Conservation (phyloP, 192 early-diverging fungal genomes). For the Backusella westeae region DNA sequence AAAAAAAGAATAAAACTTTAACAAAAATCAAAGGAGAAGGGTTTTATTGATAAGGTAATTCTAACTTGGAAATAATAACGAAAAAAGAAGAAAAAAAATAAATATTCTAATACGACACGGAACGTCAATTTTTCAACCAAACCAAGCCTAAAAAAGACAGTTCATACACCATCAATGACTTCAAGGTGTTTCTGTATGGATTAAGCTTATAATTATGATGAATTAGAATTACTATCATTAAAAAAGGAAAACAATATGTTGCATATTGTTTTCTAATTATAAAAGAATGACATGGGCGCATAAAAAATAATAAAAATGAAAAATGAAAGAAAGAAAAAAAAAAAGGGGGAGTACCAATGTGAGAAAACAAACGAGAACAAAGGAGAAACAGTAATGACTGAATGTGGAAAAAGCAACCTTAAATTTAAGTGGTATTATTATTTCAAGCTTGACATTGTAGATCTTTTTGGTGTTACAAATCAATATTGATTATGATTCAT, state of each 20-base stretch:
- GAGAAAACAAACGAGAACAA: neutral
- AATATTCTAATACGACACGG: neutral
- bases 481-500: neutral
- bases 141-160: neutral
- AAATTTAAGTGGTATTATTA: neutral
- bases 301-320: neutral
- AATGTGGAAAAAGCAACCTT: neutral
- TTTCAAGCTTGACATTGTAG: conserved; percentile 4
- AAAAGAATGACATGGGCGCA: neutral
- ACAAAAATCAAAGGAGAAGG: neutral
- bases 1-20: neutral
- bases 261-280: neutral
- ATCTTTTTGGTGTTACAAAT: neutral
- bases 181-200: neutral
- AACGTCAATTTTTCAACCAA: conserved; percentile 10
- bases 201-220: neutral
- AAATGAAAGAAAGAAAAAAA: neutral
- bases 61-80: neutral
- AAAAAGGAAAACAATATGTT: neutral
- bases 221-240: conserved; percentile 1
- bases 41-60: neutral
- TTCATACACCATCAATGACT: too few relatives aligned
- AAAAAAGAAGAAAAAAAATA: neutral
- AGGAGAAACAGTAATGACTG: neutral
- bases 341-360: neutral